Conservation (phyloP, 2,329 filamentous ascomycete species). For the Harringtonia lauricola region DNA sequence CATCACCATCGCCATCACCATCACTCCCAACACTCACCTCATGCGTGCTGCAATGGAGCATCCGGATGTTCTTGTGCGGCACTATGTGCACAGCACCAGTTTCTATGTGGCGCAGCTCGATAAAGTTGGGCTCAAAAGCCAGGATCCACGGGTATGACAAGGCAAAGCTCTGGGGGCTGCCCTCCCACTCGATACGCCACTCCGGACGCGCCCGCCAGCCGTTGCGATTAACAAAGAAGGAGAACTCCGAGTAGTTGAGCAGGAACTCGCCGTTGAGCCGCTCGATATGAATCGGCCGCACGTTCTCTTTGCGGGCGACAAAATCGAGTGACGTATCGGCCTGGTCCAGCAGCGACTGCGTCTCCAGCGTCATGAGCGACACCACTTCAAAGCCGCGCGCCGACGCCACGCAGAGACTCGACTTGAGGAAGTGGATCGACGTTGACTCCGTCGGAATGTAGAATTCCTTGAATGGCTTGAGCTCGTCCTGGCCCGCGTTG, state of each 20-base stretch:
- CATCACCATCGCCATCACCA: neutral
- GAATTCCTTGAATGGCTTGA: slow-evolving; percentile 97
- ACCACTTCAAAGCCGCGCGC: slow-evolving; percentile 95
- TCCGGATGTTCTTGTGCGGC: slow-evolving; percentile 90
- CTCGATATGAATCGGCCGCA: slow-evolving; percentile 94
- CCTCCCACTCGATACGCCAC: slow-evolving; percentile 98
- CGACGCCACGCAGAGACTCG: slow-evolving; percentile 92
- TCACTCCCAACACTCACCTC: slow-evolving; percentile 55
- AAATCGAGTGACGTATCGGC: slow-evolving; percentile 97
- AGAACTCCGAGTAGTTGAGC: slow-evolving; percentile 96
- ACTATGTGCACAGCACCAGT: slow-evolving; percentile 92
- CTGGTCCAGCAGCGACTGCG: slow-evolving; percentile 91
- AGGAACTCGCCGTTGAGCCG: slow-evolving; percentile 94
- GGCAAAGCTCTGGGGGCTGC: slow-evolving; percentile 81
- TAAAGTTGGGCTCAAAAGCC: slow-evolving; percentile 94
- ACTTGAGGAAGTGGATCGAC: slow-evolving; percentile 94
- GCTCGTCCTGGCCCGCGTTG: slow-evolving; percentile 79
- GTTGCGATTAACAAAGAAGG: slow-evolving; percentile 98
- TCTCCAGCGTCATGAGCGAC: slow-evolving; percentile 92
- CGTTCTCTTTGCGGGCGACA: slow-evolving; percentile 84
- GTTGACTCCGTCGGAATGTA: slow-evolving; percentile 98
- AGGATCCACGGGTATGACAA: slow-evolving; percentile 95
- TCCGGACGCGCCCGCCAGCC: slow-evolving; percentile 93
- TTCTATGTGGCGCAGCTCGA: slow-evolving; percentile 92
- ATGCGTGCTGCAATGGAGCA: slow-evolving; percentile 93